Percentiles rank a stretch among this genome's conserved stretches.
phyloP scores from a whole-genome alignment of 805 yeast species.

The Kazachstania psychrophila region DNA sequence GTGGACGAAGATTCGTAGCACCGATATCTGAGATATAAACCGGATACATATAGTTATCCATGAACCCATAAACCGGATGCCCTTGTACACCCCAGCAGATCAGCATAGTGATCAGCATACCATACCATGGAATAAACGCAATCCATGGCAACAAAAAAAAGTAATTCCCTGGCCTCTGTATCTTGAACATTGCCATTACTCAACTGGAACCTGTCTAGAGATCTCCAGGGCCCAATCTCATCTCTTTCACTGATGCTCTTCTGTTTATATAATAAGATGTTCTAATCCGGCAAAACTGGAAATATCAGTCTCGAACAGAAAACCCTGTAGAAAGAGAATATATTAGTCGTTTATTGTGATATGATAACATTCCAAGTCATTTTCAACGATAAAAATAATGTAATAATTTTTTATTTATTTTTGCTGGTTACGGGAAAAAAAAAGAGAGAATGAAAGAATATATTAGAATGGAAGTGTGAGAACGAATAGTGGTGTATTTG shows the following conservation, averaged over 20 bases:
- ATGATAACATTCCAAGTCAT: too few relatives aligned
- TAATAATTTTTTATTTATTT: too few relatives aligned
- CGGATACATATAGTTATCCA: conserved; percentile 37
- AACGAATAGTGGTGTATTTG: too few relatives aligned
- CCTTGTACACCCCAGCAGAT: conserved; percentile 76
- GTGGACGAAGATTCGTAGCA: conserved; percentile 76
- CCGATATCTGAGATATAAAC: conserved; percentile 82
- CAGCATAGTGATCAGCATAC: conserved; percentile 76
- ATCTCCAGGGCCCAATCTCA: too few relatives aligned
- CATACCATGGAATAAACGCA: conserved; percentile 75
- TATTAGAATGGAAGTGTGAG: too few relatives aligned
- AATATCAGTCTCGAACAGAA: not conserved
- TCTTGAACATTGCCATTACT: too few relatives aligned
- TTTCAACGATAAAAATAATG: too few relatives aligned
- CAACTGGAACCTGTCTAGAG: not conserved
- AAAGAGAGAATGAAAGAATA: too few relatives aligned
- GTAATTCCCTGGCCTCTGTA: conserved; percentile 35
- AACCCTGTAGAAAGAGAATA: too few relatives aligned
- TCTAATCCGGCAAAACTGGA: not conserved
- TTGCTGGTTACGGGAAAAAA: too few relatives aligned
- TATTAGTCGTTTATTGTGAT: too few relatives aligned
- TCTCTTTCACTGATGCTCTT: not conserved
- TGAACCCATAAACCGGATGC: conserved; percentile 55
- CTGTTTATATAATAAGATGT: not conserved
- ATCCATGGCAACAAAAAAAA: conserved; percentile 53